Evolutionary conservation across 169 alveolate genomes (phyloP), one percentile per base, ranked within the genome.

Genomic region (Plasmodium billcollinsi): DNA sequence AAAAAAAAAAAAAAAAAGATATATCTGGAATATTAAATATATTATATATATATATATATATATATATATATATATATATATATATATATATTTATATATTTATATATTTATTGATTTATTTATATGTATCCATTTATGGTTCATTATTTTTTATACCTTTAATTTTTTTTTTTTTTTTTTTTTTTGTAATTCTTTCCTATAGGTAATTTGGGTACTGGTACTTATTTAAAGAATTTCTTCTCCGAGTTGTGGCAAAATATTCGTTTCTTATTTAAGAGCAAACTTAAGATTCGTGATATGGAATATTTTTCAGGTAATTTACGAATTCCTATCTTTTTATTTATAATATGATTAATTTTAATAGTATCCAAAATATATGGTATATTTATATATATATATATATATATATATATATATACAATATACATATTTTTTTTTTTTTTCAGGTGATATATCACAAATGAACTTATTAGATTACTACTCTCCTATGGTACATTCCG

Each of bases 151-250:
- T 54, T 12, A 50, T 50, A 12, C 15, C 59, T 54, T 54, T 54
- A 4, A n/a, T 52, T 20, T 56, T n/a, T 56, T 11, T 56, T 56
- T 56, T 56, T 33, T 18, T 39, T 7, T 39, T 43, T 29, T 15
- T 14, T 20, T 5, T 45, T 2, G 21, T 59, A 14, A 6, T 11
- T 33, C 24, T 24, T 49, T 26, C 47, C 6, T 74, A 12, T 43
- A 78, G 89, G 89, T n/a, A 78, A 78, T n/a, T 26, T 78, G 76
- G 89, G 89, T 24, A 65, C 89, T 6, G 89, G 89, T 8, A 67
- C 89, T 1, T 78, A 78, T 39, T 9, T 78, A 18, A 78, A 52
- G 9, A 78, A 78, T 58, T 78, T 78, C 59, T 78, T 78, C 61
- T 78, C 89, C 14, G 89, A 78, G 33, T 50, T 78, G 52, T 78